Percentiles rank a stretch among this genome's conserved stretches.
These are phyloP conservation scores for Besnoitia besnoiti DNA, from an alignment of 169 alveolate genomes.

Conservation along the genomic window DNA sequence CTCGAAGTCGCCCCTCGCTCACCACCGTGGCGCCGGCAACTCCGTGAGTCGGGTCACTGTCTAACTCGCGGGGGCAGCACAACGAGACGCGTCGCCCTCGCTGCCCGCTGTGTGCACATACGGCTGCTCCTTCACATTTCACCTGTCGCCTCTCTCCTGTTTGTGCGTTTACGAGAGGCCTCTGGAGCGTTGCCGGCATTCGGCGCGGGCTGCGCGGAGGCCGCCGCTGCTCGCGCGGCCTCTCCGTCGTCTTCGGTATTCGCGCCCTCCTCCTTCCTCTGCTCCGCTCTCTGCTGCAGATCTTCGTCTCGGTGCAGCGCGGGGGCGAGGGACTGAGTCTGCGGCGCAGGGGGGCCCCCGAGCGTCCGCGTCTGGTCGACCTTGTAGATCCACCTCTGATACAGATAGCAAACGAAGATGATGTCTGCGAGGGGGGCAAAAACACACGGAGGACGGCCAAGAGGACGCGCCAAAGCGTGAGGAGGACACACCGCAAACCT, in stretches of 20 bases:
- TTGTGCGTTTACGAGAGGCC: neutral
- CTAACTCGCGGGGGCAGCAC: no score
- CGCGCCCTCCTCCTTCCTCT: neutral
- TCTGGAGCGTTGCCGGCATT: neutral
- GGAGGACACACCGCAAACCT: neutral
- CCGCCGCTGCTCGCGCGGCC: neutral
- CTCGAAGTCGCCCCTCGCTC: neutral
- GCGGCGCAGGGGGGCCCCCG: slow-evolving; percentile 38
- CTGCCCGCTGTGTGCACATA: neutral
- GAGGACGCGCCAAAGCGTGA: neutral
- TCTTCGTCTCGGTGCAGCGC: slow-evolving; percentile 14
- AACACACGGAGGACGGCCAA: neutral
- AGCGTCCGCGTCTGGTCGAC: slow-evolving; percentile 65
- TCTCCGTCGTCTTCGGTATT: neutral
- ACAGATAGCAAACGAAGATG: slow-evolving; percentile 90
- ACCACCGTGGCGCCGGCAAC: neutral
- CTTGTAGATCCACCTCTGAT: slow-evolving; percentile 89
- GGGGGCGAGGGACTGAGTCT: neutral
- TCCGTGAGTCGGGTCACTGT: neutral
- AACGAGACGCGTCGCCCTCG: no score
- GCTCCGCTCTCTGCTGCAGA: neutral
- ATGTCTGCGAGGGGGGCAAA: slow-evolving; percentile 78
- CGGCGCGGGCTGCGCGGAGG: neutral
- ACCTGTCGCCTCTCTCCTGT: neutral
- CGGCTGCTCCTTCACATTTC: neutral